Evolutionary conservation across 2,329 filamentous ascomycete species (phyloP).

Genomic region (Gnomoniopsis sp.): DNA sequence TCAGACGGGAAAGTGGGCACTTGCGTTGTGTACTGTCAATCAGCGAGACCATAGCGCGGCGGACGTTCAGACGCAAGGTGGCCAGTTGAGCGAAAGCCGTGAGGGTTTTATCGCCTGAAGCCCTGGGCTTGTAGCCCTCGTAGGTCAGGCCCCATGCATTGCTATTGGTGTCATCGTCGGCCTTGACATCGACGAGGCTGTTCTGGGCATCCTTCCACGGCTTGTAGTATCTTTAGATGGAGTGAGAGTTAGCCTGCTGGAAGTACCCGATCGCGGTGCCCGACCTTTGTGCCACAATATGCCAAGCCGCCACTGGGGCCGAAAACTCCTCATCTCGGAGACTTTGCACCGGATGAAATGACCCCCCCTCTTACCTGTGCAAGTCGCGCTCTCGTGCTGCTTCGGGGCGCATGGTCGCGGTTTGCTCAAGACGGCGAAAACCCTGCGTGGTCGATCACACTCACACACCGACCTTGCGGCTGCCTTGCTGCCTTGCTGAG

Average conservation of each 20-base stretch:
- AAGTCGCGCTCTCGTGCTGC: slow-evolving; percentile 15
- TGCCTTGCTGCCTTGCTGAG: not conserved
- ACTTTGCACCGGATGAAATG: not conserved
- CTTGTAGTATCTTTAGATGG: slow-evolving; percentile 11
- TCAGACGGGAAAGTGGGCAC: not conserved
- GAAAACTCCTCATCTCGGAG: no score
- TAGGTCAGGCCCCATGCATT: slow-evolving; percentile 9
- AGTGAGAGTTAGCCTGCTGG: not conserved
- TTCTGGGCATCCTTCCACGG: slow-evolving; percentile 14
- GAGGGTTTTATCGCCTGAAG: slow-evolving; percentile 35
- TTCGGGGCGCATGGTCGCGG: slow-evolving; percentile 8
- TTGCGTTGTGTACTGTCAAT: slow-evolving; percentile 10
- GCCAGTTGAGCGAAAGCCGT: slow-evolving; percentile 49
- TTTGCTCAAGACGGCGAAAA: not conserved
- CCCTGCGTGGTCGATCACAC: not conserved
- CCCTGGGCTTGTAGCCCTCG: slow-evolving; percentile 29
- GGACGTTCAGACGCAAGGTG: slow-evolving; percentile 42
- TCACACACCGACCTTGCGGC: not conserved
- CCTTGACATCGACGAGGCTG: not conserved
- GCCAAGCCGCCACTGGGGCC: not conserved
- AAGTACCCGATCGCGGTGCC: no score
- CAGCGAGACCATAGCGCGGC: slow-evolving; percentile 33
- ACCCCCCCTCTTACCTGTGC: slow-evolving; percentile 3
- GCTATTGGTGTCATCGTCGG: not conserved
- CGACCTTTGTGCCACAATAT: not conserved